phyloP scores from a whole-genome alignment of 78 protist genomes.

The Dictyostelium citrinum region DNA sequence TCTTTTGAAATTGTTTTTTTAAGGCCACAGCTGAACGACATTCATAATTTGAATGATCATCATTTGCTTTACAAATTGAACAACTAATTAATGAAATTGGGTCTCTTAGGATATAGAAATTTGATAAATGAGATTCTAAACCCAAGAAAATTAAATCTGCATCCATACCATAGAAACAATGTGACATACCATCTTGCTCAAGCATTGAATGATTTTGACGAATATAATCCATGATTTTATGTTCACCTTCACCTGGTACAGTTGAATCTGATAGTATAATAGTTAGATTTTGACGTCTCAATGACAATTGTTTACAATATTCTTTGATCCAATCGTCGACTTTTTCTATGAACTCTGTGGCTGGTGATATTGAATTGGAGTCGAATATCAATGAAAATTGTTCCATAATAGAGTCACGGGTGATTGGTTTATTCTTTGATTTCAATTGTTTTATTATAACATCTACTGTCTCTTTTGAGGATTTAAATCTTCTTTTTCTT shows the following conservation, averaged over 20 bases:
- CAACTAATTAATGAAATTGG: not conserved
- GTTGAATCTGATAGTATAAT: conserved; percentile 47
- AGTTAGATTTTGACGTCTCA: not conserved
- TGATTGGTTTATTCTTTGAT: not conserved
- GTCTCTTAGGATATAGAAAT: conserved; percentile 94
- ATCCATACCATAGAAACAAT: conserved; percentile 94
- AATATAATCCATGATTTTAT: conserved; percentile 97
- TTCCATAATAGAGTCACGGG: not conserved
- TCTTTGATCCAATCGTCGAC: conserved; percentile 59
- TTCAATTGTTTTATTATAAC: conserved; percentile 47
- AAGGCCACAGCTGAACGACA: conserved; percentile 28
- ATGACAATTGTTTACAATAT: not conserved
- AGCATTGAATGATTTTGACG: conserved; percentile 62
- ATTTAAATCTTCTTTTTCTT: conserved; percentile 93
- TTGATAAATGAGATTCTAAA: conserved; percentile 95
- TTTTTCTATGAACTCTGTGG: conserved; percentile 93
- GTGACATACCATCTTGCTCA: conserved; percentile 75
- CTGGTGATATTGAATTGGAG: conserved; percentile 96
- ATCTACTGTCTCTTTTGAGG: conserved; percentile 30
- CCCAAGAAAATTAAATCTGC: conserved; percentile 98
- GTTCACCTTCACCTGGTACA: conserved; percentile 92
- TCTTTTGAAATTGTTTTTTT: not conserved
- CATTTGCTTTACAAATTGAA: not conserved
- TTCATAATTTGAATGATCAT: conserved; percentile 45
- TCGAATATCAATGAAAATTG: conserved; percentile 74